Base-by-base conservation (phyloP, 257 asterid genomes). In the Solanum arcanum region DNA sequence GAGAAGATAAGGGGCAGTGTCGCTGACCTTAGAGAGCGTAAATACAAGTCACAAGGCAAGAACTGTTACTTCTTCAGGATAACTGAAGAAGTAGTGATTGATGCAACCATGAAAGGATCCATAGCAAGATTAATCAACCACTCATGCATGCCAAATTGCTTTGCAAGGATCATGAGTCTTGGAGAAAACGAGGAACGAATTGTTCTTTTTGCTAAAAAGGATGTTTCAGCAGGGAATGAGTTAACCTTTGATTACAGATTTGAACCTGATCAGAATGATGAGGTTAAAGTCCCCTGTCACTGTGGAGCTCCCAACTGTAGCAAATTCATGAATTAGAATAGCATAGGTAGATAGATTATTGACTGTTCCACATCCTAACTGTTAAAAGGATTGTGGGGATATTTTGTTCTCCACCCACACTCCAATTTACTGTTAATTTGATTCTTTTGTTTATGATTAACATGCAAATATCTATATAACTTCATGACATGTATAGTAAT, bases 221-320 rank as follows among this genome's bases (percentile, higher is more conserved):
- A 84, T 27, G 87, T 84, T 27, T 68, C 42, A 14, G 87, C 81
- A 4, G 81, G 60, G 76, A 60, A 68, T 39, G 87, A 84, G 62
- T 70, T 84, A 64, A 84, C 87, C 5, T 62, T 84, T n/a, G 87
- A 84, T 42, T 84, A 84, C 44, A 84, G 59, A 76, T 84, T 84
- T 84, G 87, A 84, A 7, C 15, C 42, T 39, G 78, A 68, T 39
- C 29, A 84, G 44, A 47, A 18, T 84, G 60, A 84, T 84, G 60
- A 84, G 21, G 33, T 59, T 3, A 84, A 68, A 18, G 60, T 31
- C 64, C 68, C 81, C 13, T 84, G 87, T 74, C 69, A 42, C 11
- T 84, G 87, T 84, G 87, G 87, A 42, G 87, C 81, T 84, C 81
- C 81, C 42, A 68, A 84, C 69, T 84, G 87, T 60, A 84, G 23